A percentile compares a stretch with the other conserved stretches of the same genome.
Conservation (phyloP, 2,329 filamentous ascomycete genomes). For the Phoma sp. region DNA sequence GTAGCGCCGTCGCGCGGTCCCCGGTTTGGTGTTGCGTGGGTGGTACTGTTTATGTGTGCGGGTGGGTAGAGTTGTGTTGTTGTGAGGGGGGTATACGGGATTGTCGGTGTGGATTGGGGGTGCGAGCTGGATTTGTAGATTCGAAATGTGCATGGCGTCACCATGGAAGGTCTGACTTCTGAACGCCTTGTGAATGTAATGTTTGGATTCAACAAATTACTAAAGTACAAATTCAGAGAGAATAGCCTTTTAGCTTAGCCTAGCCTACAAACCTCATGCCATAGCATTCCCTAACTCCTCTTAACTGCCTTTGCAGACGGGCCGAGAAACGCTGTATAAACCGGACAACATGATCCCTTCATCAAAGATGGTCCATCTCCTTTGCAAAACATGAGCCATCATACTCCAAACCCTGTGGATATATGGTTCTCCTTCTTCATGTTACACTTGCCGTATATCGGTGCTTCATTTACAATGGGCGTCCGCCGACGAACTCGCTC, state of each 20-base stretch:
- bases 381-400: conserved; percentile 1
- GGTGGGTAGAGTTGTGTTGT: too few species aligned
- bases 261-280: conserved; percentile 3
- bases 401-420: conserved; percentile 10
- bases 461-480: conserved; percentile 33
- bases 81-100: too few species aligned
- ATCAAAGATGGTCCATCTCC: neutral
- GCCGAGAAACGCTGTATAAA: conserved; percentile 12
- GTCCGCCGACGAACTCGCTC: conserved; percentile 86
- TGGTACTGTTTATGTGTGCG: too few species aligned
- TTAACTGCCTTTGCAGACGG: conserved; percentile 6
- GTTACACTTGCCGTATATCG: neutral
- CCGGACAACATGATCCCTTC: conserved; percentile 3
- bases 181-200: neutral
- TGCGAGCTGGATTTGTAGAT: too few species aligned
- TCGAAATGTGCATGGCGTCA: too few species aligned
- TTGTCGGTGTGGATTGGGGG: too few species aligned
- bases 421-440: conserved; percentile 7
- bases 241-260: conserved; percentile 10
- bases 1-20: too few species aligned
- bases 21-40: too few species aligned
- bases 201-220: conserved; percentile 12
- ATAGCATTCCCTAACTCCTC: conserved; percentile 12
- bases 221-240: conserved; percentile 12
- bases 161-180: too few species aligned